These are phyloP conservation scores for Mycena floridula DNA, from an alignment of 768 basidiomycete genomes.

Conservation along the genomic window DNA sequence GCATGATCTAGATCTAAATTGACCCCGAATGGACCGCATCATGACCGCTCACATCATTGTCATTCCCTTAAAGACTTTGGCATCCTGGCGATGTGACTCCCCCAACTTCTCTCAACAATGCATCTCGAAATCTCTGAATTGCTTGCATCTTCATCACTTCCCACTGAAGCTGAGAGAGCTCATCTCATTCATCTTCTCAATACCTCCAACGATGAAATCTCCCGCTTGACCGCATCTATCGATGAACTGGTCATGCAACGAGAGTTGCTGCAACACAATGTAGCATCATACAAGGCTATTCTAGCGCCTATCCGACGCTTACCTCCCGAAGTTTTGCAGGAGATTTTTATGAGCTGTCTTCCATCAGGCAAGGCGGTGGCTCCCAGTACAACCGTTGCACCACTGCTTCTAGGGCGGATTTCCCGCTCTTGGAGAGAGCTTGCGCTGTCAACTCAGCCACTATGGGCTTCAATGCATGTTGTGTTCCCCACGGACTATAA, in stretches of 20 bases:
- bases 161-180: no score
- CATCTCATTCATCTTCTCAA: no score
- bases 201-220: no score
- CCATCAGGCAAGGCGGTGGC: background rate
- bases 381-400: background rate
- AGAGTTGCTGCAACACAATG: background rate
- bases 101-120: no score
- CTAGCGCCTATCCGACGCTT: background rate
- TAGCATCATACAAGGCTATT: background rate
- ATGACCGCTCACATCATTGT: no score
- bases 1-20: no score
- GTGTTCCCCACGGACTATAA: background rate
- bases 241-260: background rate
- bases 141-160: no score
- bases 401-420: background rate
- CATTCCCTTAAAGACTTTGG: no score
- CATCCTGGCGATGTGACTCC: no score
- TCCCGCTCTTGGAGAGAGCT: background rate
- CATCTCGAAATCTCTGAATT: no score
- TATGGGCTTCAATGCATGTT: background rate
- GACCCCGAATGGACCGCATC: no score
- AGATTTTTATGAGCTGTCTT: background rate
- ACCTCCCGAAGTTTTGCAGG: background rate
- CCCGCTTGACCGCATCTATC: background rate
- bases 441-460: background rate